Evolutionary conservation across 208 protist species (phyloP).

Genomic region (Trypanosoma melophagium): DNA sequence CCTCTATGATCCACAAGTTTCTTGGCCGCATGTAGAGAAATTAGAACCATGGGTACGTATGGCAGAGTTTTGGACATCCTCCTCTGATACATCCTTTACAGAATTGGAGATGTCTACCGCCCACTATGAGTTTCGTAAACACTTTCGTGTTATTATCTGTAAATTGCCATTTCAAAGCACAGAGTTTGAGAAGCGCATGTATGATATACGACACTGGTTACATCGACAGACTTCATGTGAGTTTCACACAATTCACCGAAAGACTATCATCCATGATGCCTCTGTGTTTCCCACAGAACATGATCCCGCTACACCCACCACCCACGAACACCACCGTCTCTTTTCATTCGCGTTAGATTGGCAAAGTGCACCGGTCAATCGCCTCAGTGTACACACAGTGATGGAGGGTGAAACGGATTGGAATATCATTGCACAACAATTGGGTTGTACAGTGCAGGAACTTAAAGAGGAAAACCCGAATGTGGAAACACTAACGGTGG

Average conservation of each 20-base stretch:
- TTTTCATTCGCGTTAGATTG: slow-evolving; percentile 91
- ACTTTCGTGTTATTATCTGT: slow-evolving; percentile 82
- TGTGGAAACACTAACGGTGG: slow-evolving; percentile 36
- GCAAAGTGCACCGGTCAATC: slow-evolving; percentile 73
- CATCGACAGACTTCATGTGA: slow-evolving; percentile 85
- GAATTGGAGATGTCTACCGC: slow-evolving; percentile 89
- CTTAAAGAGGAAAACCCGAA: slow-evolving; percentile 50
- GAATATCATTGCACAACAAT: slow-evolving; percentile 44
- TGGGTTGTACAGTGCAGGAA: slow-evolving; percentile 56
- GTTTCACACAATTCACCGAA: slow-evolving; percentile 83
- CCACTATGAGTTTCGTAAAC: slow-evolving; percentile 89
- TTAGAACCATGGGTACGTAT: slow-evolving; percentile 87
- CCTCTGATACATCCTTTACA: slow-evolving; percentile 81
- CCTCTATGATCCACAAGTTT: slow-evolving; percentile 78
- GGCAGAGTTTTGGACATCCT: slow-evolving; percentile 89
- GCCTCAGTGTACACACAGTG: slow-evolving; percentile 46
- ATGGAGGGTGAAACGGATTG: slow-evolving; percentile 67
- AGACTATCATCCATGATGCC: slow-evolving; percentile 84
- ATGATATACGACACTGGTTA: slow-evolving; percentile 87
- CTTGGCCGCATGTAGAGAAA: slow-evolving; percentile 83
- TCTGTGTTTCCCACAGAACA: slow-evolving; percentile 81
- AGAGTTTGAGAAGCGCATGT: slow-evolving; percentile 89
- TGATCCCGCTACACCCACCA: slow-evolving; percentile 50
- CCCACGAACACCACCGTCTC: slow-evolving; percentile 86
- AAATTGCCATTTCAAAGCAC: slow-evolving; percentile 89